Evolutionary conservation across 2,329 filamentous ascomycete species (phyloP), one percentile per base, ranked within the genome.

Genomic region (Neonectria ditissima): DNA sequence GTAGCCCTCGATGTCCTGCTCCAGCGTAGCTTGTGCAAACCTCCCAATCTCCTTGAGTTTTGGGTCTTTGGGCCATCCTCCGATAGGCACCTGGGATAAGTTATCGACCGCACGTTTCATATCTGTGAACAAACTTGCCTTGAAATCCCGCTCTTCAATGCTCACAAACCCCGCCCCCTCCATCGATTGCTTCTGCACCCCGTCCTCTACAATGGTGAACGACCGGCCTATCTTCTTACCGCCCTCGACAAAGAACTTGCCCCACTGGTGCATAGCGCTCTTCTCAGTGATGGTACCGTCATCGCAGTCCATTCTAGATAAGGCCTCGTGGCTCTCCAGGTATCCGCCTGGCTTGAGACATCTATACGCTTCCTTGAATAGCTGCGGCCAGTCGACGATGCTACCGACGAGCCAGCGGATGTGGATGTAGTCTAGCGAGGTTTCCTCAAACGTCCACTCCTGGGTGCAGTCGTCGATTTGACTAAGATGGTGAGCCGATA

Each of bases 351-450:
- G 87, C 65, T 83, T 83, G 20, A 88, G 78, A 59, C 85, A 81
- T 58, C 79, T 79, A 70, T 78, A 86, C 2, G 83, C 76, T 63
- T 85, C 82, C 43, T 76, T 75, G 63, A 89, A 82, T 11, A 89
- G 74, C 13, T 81, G 79, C 22, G 81, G 80, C 76, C 87, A 89
- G 67, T 88, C 87, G 8, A 79, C 75, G 59, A 90, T 83, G 60
- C 83, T 82, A 34, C 87, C 88, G 3, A 83, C 77, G 62, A 90
- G 77, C 67, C 85, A 80, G 44, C 85, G 83, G 4, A 85, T 84
- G 72, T 90, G 89, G 59, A 91, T 83, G 68, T 84, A 87, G 74
- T 90, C 87, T 67, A 88, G 86, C 28, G 80, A 74, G 57, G 62
- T 58, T 1, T 39, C 54, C 3, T 44, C 55, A 30, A 70, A 76